These are phyloP conservation scores for Phytopythium oedochilum DNA, from an alignment of 352 stramenopile genomes.

Conservation along the genomic window DNA sequence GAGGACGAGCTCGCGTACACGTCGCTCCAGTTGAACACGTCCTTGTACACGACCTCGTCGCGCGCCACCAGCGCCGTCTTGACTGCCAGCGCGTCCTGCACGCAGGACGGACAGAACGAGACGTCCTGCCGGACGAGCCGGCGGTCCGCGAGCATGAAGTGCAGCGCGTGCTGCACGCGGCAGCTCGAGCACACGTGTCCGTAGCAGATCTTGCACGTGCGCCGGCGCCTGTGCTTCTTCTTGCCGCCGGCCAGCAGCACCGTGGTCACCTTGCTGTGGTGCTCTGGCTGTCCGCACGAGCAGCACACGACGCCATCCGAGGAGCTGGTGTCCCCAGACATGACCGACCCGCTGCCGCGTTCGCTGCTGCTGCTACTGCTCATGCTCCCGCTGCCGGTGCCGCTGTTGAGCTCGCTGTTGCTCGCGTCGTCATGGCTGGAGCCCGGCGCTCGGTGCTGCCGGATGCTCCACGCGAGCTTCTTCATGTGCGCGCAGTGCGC, in stretches of 20 bases:
- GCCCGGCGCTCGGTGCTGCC: conserved; percentile 10
- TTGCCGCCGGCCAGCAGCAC: conserved; percentile 5
- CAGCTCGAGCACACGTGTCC: conserved; percentile 43
- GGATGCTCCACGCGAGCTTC: conserved; percentile 32
- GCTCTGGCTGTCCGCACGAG: conserved; percentile 7
- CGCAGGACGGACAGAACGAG: conserved; percentile 17
- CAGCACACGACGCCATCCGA: background rate
- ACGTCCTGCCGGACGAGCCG: conserved; percentile 22
- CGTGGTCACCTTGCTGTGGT: conserved; percentile 12
- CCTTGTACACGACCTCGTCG: conserved; percentile 16
- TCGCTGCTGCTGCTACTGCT: conserved; percentile 11
- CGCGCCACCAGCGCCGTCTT: conserved; percentile 23
- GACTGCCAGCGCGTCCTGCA: conserved; percentile 12
- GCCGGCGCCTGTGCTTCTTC: conserved; percentile 5
- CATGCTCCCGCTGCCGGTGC: conserved; percentile 10
- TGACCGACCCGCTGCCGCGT: background rate
- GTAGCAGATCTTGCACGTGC: conserved; percentile 36
- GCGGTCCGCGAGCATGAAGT: conserved; percentile 22
- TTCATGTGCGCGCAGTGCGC: conserved; percentile 36
- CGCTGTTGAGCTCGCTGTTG: background rate
- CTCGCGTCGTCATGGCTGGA: background rate
- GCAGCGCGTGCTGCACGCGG: conserved; percentile 32
- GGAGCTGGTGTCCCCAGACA: background rate
- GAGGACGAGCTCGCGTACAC: conserved; percentile 20
- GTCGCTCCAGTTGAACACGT: conserved; percentile 23